Percentiles rank a stretch among this genome's conserved stretches.
Evolutionary conservation across 2,329 filamentous ascomycete species (phyloP).

Genomic region (Botrytis pseudocinerea): DNA sequence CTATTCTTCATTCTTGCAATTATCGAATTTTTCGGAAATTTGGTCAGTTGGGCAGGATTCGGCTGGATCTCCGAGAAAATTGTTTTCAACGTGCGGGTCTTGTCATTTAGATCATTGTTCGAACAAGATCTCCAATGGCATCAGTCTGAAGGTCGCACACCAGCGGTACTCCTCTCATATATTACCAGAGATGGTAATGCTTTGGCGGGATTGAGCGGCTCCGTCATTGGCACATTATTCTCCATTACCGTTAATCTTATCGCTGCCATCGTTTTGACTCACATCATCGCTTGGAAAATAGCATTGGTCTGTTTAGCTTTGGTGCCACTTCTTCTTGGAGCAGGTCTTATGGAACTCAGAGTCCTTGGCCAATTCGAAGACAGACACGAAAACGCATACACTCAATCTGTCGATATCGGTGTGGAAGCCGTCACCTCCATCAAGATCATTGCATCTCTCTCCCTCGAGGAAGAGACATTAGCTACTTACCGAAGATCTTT

Average conservation of each 20-base stretch:
- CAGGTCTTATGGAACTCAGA: constrained; percentile 52
- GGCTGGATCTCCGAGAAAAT: constrained; percentile 63
- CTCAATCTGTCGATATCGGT: constrained; percentile 55
- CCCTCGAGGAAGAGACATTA: constrained; percentile 55
- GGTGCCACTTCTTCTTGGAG: constrained; percentile 64
- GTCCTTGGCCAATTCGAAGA: constrained; percentile 63
- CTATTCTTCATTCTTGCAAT: constrained; percentile 53
- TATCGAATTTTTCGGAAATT: constrained; percentile 62
- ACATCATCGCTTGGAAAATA: constrained; percentile 74
- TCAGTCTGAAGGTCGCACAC: constrained; percentile 63
- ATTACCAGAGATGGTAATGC: constrained; percentile 70
- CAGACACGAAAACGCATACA: constrained; percentile 64
- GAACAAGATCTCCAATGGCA: constrained; percentile 71
- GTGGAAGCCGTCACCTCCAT: constrained; percentile 68
- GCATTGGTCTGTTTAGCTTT: constrained; percentile 51
- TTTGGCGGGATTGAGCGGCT: constrained; percentile 67
- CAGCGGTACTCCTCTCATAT: constrained; percentile 61
- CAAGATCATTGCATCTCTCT: constrained; percentile 59
- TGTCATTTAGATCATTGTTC: constrained; percentile 62
- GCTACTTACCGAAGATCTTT: constrained; percentile 56
- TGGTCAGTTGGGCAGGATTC: constrained; percentile 55
- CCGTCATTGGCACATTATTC: constrained; percentile 67
- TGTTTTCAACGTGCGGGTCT: constrained; percentile 54
- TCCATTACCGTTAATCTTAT: constrained; percentile 68
- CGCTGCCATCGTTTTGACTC: constrained; percentile 65